Evolutionary conservation across 805 yeast species (phyloP).

Genomic region (Teunomyces stri): DNA sequence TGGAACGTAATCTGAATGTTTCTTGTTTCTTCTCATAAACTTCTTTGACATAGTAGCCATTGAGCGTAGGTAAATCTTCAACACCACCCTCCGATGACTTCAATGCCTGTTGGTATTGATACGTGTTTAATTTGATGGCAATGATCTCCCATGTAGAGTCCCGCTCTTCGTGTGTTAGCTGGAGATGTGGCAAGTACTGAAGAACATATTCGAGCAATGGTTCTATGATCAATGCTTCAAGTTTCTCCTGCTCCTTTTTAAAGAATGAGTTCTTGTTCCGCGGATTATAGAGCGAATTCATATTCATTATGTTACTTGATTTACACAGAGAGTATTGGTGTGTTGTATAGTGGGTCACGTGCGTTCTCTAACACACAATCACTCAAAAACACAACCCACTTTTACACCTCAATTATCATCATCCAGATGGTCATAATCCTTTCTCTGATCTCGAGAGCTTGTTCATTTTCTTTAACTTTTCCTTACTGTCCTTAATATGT

Average conservation of each 20-base stretch:
- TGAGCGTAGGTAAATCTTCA: slow-evolving; percentile 25
- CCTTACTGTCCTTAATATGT: slow-evolving; percentile 24
- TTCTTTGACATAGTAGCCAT: slow-evolving; percentile 24
- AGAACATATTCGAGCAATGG: slow-evolving; percentile 29
- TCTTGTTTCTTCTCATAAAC: slow-evolving; percentile 15
- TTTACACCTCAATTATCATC: no score
- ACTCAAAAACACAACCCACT: no score
- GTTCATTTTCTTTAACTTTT: slow-evolving; percentile 29
- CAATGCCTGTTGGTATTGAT: slow-evolving; percentile 15
- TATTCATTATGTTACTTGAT: background rate
- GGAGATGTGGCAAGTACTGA: slow-evolving; percentile 31
- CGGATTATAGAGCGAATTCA: background rate
- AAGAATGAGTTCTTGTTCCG: slow-evolving; percentile 21
- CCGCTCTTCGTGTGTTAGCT: slow-evolving; percentile 18
- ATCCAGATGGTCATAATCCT: slow-evolving; percentile 17
- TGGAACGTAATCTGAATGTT: slow-evolving; percentile 10
- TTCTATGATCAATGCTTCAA: slow-evolving; percentile 20
- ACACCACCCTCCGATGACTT: slow-evolving; percentile 10
- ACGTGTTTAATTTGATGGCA: slow-evolving; percentile 30
- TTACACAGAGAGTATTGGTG: background rate
- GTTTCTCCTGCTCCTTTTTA: slow-evolving; percentile 22
- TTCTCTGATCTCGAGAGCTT: slow-evolving; percentile 31
- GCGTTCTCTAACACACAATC: background rate
- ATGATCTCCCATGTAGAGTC: slow-evolving; percentile 34
- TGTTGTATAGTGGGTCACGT: background rate